These are phyloP conservation scores for Botrytis galanthina DNA, from an alignment of 2,329 filamentous ascomycete species.

Conservation along the genomic window DNA sequence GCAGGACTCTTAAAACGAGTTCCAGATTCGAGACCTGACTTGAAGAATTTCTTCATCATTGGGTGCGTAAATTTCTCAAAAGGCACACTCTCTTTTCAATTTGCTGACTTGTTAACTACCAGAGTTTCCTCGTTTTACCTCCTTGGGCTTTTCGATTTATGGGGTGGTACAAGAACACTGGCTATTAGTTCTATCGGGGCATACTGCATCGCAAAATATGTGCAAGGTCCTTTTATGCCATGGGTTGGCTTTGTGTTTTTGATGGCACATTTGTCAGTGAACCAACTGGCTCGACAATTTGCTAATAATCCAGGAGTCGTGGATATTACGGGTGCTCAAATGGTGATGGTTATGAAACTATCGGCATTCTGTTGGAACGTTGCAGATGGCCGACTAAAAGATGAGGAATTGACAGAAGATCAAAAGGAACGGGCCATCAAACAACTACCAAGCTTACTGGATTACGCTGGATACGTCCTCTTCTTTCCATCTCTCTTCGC, in stretches of 20 bases:
- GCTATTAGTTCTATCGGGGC: conserved; percentile 74
- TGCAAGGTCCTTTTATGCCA: conserved; percentile 92
- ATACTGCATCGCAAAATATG: conserved; percentile 78
- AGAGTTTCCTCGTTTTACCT: conserved; percentile 87
- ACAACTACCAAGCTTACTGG: conserved; percentile 70
- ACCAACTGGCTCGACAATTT: conserved; percentile 79
- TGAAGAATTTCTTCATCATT: conserved; percentile 88
- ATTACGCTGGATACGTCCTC: conserved; percentile 86
- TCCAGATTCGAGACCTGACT: conserved; percentile 76
- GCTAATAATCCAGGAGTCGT: conserved; percentile 62
- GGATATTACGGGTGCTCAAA: conserved; percentile 93
- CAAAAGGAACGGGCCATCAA: conserved; percentile 80
- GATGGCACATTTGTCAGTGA: conserved; percentile 93
- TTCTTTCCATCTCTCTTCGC: conserved; percentile 92
- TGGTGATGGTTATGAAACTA: conserved; percentile 98
- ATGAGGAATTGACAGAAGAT: conserved; percentile 76
- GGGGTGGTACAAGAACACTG: conserved; percentile 78
- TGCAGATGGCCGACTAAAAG: conserved; percentile 80
- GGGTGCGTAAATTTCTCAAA: conserved; percentile 48
- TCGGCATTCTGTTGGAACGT: conserved; percentile 98
- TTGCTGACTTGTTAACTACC: conserved; percentile 22
- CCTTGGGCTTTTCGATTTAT: conserved; percentile 88
- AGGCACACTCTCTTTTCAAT: not conserved
- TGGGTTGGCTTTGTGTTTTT: conserved; percentile 93
- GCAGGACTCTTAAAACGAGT: conserved; percentile 85